These are phyloP conservation scores for Neurospora tetrasperma DNA, from an alignment of 495 filamentous ascomycete genomes.

Conservation along the genomic window DNA sequence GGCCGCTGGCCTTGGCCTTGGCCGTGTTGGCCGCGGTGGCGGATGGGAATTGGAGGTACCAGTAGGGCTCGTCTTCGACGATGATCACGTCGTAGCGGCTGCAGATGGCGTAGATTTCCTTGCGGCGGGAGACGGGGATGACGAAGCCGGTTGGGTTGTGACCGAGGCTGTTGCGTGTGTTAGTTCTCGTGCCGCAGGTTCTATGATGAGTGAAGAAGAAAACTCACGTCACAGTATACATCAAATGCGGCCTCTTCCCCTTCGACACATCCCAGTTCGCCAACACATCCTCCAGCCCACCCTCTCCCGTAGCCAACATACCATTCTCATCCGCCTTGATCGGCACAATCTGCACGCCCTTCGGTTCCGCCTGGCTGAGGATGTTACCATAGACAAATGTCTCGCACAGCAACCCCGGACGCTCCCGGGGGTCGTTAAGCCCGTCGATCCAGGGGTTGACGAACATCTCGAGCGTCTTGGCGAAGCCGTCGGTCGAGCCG, in stretches of 20 bases:
- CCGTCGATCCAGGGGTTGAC: conserved; percentile 62
- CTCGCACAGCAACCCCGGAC: conserved; percentile 66
- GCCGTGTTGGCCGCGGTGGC: conserved; percentile 29
- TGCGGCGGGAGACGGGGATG: conserved; percentile 57
- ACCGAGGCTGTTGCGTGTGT: conserved; percentile 50
- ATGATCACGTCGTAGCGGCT: conserved; percentile 83
- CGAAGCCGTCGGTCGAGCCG: conserved; percentile 76
- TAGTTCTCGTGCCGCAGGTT: not conserved
- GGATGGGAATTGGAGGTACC: conserved; percentile 84
- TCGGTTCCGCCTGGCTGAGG: conserved; percentile 52
- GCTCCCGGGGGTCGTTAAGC: conserved; percentile 52
- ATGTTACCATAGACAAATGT: conserved; percentile 70
- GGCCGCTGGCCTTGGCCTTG: not conserved
- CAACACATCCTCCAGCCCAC: conserved; percentile 67
- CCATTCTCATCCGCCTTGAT: conserved; percentile 70
- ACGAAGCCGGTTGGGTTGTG: conserved; percentile 84
- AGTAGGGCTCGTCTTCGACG: conserved; percentile 92
- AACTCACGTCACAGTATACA: conserved; percentile 83
- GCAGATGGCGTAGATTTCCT: conserved; percentile 71
- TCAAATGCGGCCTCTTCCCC: conserved; percentile 67
- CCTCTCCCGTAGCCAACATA: conserved; percentile 55
- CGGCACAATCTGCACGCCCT: conserved; percentile 59
- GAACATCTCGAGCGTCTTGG: conserved; percentile 63
- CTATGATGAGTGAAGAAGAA: no score
- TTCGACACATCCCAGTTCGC: conserved; percentile 66